Percentiles rank a stretch among this genome's conserved stretches.
Conservation (phyloP, 1,139 yeast genomes). For the Arxiozyma bovina region DNA sequence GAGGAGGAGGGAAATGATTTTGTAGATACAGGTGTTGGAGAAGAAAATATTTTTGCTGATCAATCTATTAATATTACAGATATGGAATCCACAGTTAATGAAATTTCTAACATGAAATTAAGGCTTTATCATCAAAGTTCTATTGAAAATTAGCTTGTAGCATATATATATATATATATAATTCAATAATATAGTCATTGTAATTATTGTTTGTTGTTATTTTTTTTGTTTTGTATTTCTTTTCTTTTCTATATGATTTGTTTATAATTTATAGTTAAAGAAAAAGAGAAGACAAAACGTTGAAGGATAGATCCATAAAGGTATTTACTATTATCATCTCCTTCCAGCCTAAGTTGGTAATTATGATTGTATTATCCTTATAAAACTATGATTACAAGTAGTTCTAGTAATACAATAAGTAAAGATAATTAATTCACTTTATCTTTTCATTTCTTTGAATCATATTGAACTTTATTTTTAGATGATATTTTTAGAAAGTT, state of each 20-base stretch:
- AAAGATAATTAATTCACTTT: too few relatives aligned
- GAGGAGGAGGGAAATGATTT: slow-evolving; percentile 4
- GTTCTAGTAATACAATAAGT: too few relatives aligned
- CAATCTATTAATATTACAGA: background rate
- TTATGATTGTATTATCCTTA: too few relatives aligned
- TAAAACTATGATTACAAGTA: too few relatives aligned
- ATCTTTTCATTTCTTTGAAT: background rate
- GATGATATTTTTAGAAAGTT: too few relatives aligned
- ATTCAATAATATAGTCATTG: too few relatives aligned
- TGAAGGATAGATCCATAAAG: too few relatives aligned
- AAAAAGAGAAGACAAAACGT: background rate
- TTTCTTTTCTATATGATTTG: background rate
- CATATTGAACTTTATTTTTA: too few relatives aligned
- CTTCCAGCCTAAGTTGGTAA: background rate
- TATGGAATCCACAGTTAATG: background rate
- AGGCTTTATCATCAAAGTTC: background rate
- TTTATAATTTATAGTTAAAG: too few relatives aligned
- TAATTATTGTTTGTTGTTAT: background rate
- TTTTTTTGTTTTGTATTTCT: too few relatives aligned
- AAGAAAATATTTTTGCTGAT: background rate
- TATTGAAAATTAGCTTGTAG: background rate
- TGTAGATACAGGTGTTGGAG: background rate
- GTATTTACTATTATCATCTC: background rate
- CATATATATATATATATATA: too few relatives aligned
- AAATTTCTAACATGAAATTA: background rate